Evolutionary conservation across 306 rosid genomes (phyloP).

Genomic region (Rosa persica): DNA sequence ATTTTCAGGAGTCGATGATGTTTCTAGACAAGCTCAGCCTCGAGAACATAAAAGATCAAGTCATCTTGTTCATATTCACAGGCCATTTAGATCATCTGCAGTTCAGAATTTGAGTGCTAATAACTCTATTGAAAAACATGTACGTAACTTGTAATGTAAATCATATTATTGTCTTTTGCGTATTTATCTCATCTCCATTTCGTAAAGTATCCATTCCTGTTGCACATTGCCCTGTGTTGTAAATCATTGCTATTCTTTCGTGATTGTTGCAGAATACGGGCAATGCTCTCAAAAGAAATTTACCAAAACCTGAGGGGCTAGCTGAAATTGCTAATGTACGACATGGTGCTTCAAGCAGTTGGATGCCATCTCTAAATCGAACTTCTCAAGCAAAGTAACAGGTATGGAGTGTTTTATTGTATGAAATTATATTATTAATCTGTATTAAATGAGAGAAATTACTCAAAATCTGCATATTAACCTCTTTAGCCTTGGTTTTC

Average conservation of each 20-base stretch:
- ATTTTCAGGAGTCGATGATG: conserved; percentile 12
- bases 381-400: conserved; percentile 7
- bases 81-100: conserved; percentile 45
- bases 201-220: neutral
- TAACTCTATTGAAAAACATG: conserved; percentile 37
- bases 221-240: neutral
- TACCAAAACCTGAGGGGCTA: neutral
- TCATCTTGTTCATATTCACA: conserved; percentile 15
- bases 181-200: neutral
- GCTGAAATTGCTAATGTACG: conserved; percentile 9
- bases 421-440: neutral
- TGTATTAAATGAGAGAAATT: neutral
- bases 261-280: conserved; percentile 43
- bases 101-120: conserved; percentile 37
- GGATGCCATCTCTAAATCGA: conserved; percentile 11
- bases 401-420: neutral
- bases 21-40: conserved; percentile 2
- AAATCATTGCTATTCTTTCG: neutral
- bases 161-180: conserved; percentile 5
- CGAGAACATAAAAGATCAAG: neutral
- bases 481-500: neutral
- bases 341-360: conserved; percentile 23
- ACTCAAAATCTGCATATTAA: neutral
- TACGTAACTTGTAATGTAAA: conserved; percentile 34
- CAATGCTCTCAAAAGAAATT: conserved; percentile 13